These are phyloP conservation scores for Fagus crenata DNA, from an alignment of 306 rosid genomes.

Conservation along the genomic window DNA sequence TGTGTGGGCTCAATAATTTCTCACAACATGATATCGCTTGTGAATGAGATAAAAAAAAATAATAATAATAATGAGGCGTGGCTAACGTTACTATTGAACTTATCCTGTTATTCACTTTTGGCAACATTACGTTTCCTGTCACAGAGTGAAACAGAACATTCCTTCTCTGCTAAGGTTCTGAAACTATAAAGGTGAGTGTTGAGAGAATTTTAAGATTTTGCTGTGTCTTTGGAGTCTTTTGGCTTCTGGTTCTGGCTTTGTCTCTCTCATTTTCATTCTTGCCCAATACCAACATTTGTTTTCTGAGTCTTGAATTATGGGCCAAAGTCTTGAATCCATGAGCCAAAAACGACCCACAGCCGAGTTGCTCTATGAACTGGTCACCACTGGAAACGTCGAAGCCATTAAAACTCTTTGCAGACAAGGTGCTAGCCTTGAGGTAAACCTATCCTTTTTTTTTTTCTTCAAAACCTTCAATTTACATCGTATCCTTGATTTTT, in stretches of 20 bases:
- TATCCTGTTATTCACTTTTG: no score
- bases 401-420: slow-evolving; percentile 27
- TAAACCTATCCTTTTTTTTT: not conserved
- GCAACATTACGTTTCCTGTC: no score
- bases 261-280: not conserved
- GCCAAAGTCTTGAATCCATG: slow-evolving; percentile 21
- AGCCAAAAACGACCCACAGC: slow-evolving; percentile 17
- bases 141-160: no score
- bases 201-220: not conserved
- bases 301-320: slow-evolving; percentile 13
- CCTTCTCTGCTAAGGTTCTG: not conserved
- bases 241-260: not conserved
- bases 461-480: not conserved
- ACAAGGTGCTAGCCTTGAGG: slow-evolving; percentile 36
- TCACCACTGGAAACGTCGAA: slow-evolving; percentile 24
- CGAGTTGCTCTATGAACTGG: slow-evolving; percentile 22
- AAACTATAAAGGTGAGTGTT: not conserved
- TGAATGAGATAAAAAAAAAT: no score
- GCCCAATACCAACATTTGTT: not conserved
- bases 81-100: no score
- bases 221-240: not conserved
- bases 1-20: no score
- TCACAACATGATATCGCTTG: no score
- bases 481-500: not conserved
- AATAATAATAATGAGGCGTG: no score